Conservation (phyloP, 1,284 basidiomycete species). For the Irpex sp. region DNA sequence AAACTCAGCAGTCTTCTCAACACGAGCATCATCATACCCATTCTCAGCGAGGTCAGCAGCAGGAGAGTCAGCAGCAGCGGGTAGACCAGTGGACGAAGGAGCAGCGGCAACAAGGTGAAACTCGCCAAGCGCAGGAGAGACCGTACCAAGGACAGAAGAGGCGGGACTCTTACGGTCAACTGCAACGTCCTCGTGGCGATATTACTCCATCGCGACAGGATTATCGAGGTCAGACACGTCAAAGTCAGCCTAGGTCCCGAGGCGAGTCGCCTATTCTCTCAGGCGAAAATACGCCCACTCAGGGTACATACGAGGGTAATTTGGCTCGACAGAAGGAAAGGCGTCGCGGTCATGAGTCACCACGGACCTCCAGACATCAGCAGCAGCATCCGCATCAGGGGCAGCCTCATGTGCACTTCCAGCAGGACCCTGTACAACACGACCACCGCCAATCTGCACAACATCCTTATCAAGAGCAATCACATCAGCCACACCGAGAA, state of each 20-base stretch:
- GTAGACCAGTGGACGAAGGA: not conserved
- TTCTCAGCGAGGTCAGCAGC: not conserved
- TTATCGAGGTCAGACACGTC: not conserved
- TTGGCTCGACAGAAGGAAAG: not conserved
- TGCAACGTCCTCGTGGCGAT: not conserved
- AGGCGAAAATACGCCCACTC: not conserved
- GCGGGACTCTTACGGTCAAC: not conserved
- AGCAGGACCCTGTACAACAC: not conserved
- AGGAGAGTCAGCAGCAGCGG: not conserved
- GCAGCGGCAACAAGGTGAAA: not conserved
- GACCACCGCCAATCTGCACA: not conserved
- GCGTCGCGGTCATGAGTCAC: not conserved
- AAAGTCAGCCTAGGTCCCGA: not conserved
- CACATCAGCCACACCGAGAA: slow-evolving; percentile 8
- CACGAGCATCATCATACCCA: not conserved
- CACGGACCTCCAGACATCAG: not conserved
- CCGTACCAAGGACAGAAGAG: not conserved
- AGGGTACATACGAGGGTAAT: not conserved
- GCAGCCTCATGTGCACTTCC: not conserved
- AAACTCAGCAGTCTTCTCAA: not conserved
- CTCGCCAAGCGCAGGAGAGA: not conserved
- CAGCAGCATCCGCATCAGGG: not conserved
- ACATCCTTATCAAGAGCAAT: not conserved
- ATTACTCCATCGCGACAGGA: not conserved
- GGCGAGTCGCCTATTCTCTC: not conserved